These are phyloP conservation scores for Cladosporium sp. DNA, from an alignment of 2,329 filamentous ascomycete genomes.

Conservation along the genomic window DNA sequence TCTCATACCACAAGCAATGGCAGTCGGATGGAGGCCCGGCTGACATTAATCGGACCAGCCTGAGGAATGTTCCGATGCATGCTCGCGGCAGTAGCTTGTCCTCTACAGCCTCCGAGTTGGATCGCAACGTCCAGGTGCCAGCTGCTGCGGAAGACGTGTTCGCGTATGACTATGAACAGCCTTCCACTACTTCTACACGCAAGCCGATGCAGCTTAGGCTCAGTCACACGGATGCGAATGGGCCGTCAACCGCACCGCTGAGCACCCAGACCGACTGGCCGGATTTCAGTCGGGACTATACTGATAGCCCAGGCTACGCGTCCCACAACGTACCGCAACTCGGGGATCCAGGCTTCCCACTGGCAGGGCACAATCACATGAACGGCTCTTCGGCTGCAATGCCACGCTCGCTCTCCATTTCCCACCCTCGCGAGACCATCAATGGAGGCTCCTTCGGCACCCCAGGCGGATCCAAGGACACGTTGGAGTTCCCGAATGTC, in stretches of 20 bases:
- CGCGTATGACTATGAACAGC: constrained; percentile 26
- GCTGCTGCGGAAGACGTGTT: constrained; percentile 25
- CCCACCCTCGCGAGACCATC: neutral
- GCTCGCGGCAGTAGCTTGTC: constrained; percentile 35
- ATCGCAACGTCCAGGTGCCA: constrained; percentile 24
- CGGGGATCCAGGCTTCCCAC: constrained; percentile 22
- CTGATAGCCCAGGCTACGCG: constrained; percentile 19
- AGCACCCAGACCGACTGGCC: constrained; percentile 25
- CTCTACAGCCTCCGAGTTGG: constrained; percentile 34
- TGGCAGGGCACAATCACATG: constrained; percentile 19
- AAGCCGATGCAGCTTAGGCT: constrained; percentile 4
- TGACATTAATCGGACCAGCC: constrained; percentile 28
- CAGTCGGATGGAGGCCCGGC: constrained; percentile 35
- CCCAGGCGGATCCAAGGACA: constrained; percentile 20
- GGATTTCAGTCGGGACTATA: constrained; percentile 22
- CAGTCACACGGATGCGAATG: neutral
- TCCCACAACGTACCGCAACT: constrained; percentile 21
- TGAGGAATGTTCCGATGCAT: constrained; percentile 35
- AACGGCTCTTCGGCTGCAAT: constrained; percentile 22
- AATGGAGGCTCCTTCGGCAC: constrained; percentile 15
- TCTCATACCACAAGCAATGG: constrained; percentile 40
- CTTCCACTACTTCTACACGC: constrained; percentile 11
- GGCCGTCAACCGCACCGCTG: neutral
- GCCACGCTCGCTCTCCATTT: constrained; percentile 21
- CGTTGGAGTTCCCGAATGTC: constrained; percentile 32